Percentiles rank a stretch among this genome's conserved stretches.
Evolutionary conservation across 1,284 basidiomycete genomes (phyloP).

Genomic region (Stereum hirsutum): DNA sequence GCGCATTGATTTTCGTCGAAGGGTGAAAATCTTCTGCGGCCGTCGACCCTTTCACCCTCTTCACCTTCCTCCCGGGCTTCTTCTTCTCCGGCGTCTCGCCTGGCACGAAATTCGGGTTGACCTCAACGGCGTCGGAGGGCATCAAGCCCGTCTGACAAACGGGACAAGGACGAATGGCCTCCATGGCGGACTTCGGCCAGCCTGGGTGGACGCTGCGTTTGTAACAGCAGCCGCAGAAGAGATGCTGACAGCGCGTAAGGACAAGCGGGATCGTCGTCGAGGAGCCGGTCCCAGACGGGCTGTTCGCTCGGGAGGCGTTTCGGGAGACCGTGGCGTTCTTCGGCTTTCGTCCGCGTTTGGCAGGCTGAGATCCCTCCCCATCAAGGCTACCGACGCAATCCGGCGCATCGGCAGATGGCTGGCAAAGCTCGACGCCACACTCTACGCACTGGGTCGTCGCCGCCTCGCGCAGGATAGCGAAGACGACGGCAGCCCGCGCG

Average conservation of each 20-base stretch:
- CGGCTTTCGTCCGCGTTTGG: constrained; percentile 56
- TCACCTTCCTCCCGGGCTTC: constrained; percentile 62
- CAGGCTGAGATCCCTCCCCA: constrained; percentile 34
- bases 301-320: constrained; percentile 47
- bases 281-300: constrained; percentile 51
- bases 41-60: constrained; percentile 50
- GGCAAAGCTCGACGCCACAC: constrained; percentile 74
- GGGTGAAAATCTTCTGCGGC: constrained; percentile 55
- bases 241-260: constrained; percentile 89
- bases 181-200: constrained; percentile 65
- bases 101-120: constrained; percentile 43
- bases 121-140: constrained; percentile 67
- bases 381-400: constrained; percentile 40
- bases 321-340: constrained; percentile 46
- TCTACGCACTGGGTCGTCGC: constrained; percentile 83
- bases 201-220: constrained; percentile 63
- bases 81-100: constrained; percentile 42
- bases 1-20: constrained; percentile 80
- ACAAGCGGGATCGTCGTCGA: constrained; percentile 42
- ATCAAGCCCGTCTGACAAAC: constrained; percentile 63
- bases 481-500: constrained; percentile 69
- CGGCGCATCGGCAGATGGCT: constrained; percentile 35
- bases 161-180: constrained; percentile 56
- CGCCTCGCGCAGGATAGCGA: constrained; percentile 75
- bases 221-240: constrained; percentile 85